A percentile compares a stretch with the other conserved stretches of the same genome.
phyloP scores from a whole-genome alignment of 768 basidiomycete genomes.

The Cubamyces lactineus region DNA sequence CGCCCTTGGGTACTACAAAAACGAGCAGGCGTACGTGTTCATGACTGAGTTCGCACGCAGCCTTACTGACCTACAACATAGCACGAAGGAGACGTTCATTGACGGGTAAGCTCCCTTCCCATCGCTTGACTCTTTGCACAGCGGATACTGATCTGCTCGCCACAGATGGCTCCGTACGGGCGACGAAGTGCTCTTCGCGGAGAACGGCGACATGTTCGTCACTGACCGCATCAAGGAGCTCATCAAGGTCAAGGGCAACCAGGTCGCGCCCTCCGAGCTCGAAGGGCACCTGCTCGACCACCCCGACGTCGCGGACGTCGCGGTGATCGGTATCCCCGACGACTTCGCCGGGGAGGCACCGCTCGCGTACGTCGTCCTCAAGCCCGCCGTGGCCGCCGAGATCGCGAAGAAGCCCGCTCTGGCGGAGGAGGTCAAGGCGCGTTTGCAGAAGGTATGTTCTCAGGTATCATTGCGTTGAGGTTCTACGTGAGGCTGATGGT shows the following conservation, averaged over 20 bases:
- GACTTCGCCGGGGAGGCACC: slow-evolving; percentile 77
- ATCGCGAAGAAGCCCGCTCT: slow-evolving; percentile 36
- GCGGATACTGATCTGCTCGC: background rate
- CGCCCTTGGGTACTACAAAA: slow-evolving; percentile 38
- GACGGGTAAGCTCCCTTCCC: slow-evolving; percentile 52
- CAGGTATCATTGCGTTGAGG: background rate
- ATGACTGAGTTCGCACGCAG: too few species aligned
- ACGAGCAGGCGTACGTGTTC: slow-evolving; percentile 20
- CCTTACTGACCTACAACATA: slow-evolving; percentile 48
- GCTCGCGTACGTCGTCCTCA: slow-evolving; percentile 67
- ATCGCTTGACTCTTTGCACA: slow-evolving; percentile 20
- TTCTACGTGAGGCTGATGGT: background rate
- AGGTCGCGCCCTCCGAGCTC: slow-evolving; percentile 44
- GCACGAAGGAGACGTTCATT: slow-evolving; percentile 69
- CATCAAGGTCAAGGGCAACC: slow-evolving; percentile 69
- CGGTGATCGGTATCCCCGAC: slow-evolving; percentile 58
- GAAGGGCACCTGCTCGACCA: slow-evolving; percentile 40
- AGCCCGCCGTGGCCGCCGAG: slow-evolving; percentile 41
- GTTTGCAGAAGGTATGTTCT: slow-evolving; percentile 54
- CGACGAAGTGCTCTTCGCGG: slow-evolving; percentile 60
- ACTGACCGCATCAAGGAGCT: slow-evolving; percentile 72
- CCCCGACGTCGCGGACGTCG: slow-evolving; percentile 45
- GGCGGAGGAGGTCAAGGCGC: slow-evolving; percentile 43
- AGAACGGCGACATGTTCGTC: slow-evolving; percentile 61
- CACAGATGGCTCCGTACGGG: slow-evolving; percentile 67